These are phyloP conservation scores for Citrus reticulata DNA, from an alignment of 345 rosid genomes.

Conservation along the genomic window DNA sequence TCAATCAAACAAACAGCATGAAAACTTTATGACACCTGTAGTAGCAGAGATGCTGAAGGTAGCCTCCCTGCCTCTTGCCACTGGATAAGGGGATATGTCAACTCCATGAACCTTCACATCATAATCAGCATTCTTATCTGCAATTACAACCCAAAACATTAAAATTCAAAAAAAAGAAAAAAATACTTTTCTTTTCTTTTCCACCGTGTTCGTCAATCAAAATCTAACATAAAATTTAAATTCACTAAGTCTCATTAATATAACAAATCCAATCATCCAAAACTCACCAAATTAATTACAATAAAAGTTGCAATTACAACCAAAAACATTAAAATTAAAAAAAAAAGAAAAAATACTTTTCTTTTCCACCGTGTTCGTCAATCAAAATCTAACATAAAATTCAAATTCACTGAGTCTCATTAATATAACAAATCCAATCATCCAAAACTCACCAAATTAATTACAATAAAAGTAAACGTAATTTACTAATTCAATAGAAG, in stretches of 20 bases:
- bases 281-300: background rate
- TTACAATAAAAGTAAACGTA: background rate
- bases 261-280: background rate
- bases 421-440: background rate
- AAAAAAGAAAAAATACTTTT: background rate
- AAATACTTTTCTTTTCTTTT: too few species aligned
- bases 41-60: conserved; percentile 68
- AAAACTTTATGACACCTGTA: conserved; percentile 35
- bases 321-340: background rate
- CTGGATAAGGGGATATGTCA: conserved; percentile 63
- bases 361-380: background rate
- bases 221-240: background rate
- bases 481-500: background rate
- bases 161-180: background rate
- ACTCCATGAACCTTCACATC: conserved; percentile 58
- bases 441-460: background rate
- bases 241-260: background rate
- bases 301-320: conserved; percentile 22
- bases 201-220: background rate
- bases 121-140: conserved; percentile 56
- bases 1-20: background rate
- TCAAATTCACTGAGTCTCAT: background rate
- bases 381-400: background rate
- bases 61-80: conserved; percentile 48
- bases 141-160: conserved; percentile 9